phyloP scores from a whole-genome alignment of 1,139 yeast species.

The Nadsonia commutata region DNA sequence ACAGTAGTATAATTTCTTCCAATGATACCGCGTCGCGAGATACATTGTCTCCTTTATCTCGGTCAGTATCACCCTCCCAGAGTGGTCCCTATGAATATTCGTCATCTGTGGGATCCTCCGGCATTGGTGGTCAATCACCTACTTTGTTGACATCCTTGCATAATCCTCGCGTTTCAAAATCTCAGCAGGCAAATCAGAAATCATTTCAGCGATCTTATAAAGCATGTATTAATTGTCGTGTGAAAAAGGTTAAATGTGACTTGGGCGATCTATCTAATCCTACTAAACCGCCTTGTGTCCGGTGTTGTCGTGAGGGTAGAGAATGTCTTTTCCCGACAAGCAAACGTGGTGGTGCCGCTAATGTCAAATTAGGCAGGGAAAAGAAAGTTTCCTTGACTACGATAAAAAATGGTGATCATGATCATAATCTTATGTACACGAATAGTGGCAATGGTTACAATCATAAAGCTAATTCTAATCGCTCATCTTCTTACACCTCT shows the following conservation, averaged over 20 bases:
- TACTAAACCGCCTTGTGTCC: slow-evolving; percentile 65
- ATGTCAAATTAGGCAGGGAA: slow-evolving; percentile 29
- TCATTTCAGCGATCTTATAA: slow-evolving; percentile 48
- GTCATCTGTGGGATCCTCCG: too few relatives aligned
- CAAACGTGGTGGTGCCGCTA: slow-evolving; percentile 40
- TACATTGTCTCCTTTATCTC: too few relatives aligned
- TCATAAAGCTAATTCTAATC: not conserved
- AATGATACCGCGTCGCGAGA: too few relatives aligned
- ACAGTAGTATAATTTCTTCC: too few relatives aligned
- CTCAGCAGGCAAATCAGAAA: slow-evolving; percentile 5
- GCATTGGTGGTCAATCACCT: too few relatives aligned
- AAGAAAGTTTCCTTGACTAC: slow-evolving; percentile 9
- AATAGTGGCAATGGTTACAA: not conserved
- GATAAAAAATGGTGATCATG: not conserved
- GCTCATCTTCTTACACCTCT: not conserved
- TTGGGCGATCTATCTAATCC: slow-evolving; percentile 65
- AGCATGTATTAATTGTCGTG: slow-evolving; percentile 76
- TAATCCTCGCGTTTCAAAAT: slow-evolving; percentile 1
- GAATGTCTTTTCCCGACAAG: slow-evolving; percentile 68
- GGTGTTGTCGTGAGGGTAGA: slow-evolving; percentile 68
- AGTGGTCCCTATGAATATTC: too few relatives aligned
- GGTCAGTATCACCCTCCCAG: too few relatives aligned
- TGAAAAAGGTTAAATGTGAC: slow-evolving; percentile 74
- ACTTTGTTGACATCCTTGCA: not conserved
- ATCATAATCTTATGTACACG: not conserved